phyloP scores from a whole-genome alignment of 2,329 filamentous ascomycete genomes.

The Xylariaceae sp. region DNA sequence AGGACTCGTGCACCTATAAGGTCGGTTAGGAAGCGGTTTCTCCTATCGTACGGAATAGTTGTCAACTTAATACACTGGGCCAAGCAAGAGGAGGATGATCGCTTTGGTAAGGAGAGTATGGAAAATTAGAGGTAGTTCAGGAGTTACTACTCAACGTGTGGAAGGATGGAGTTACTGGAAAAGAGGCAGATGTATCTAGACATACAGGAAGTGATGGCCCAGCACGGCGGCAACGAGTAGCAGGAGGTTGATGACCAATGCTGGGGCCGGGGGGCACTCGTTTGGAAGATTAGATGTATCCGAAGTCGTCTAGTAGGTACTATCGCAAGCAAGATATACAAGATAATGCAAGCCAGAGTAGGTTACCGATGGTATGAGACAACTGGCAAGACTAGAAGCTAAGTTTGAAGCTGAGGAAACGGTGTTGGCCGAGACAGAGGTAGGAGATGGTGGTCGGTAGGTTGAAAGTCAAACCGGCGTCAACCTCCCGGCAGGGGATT shows the following conservation, averaged over 20 bases:
- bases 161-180: slow-evolving; percentile 3
- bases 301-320: slow-evolving; percentile 4
- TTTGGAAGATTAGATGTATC: background rate
- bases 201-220: slow-evolving; percentile 25
- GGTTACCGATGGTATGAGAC: background rate
- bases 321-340: slow-evolving; percentile 1
- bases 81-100: slow-evolving; percentile 20
- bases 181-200: slow-evolving; percentile 21
- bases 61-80: slow-evolving; percentile 31
- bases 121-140: slow-evolving; percentile 17
- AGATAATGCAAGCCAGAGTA: slow-evolving; percentile 3
- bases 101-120: slow-evolving; percentile 6
- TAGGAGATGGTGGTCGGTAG: slow-evolving; percentile 4
- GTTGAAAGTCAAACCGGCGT: slow-evolving; percentile 6
- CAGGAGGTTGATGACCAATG: slow-evolving; percentile 8
- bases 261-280: background rate
- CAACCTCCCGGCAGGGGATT: background rate
- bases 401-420: slow-evolving; percentile 1
- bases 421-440: background rate
- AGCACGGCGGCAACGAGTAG: slow-evolving; percentile 11
- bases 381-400: background rate
- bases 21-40: slow-evolving; percentile 23
- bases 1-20: slow-evolving; percentile 3
- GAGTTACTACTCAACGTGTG: slow-evolving; percentile 24
- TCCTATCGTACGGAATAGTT: slow-evolving; percentile 27